Percentiles rank a stretch among this genome's conserved stretches.
Conservation (phyloP, 2,329 filamentous ascomycete genomes). For the Neofusicoccum kwambonambiense region DNA sequence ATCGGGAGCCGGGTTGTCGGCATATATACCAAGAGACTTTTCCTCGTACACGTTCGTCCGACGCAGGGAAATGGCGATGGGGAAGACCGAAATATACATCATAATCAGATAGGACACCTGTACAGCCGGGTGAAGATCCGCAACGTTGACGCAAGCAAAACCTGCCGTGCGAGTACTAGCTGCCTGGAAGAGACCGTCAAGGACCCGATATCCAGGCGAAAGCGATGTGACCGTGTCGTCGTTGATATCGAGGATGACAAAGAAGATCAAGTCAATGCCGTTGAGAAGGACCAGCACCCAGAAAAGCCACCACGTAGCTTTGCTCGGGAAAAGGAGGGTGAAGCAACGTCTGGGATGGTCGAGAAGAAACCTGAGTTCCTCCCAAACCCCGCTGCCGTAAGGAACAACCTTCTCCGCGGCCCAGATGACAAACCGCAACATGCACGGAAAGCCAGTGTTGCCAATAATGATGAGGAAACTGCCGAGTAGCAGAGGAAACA, state of each 20-base stretch:
- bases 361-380: conserved; percentile 85
- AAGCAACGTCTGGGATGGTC: conserved; percentile 97
- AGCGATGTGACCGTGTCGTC: conserved; percentile 66
- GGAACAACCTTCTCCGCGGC: conserved; percentile 66
- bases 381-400: conserved; percentile 70
- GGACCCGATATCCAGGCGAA: conserved; percentile 70
- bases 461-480: conserved; percentile 89
- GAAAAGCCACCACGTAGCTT: conserved; percentile 95
- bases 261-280: conserved; percentile 81
- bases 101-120: conserved; percentile 95
- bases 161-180: conserved; percentile 87
- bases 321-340: conserved; percentile 85
- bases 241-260: conserved; percentile 86
- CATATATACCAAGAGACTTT: conserved; percentile 74
- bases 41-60: conserved; percentile 97
- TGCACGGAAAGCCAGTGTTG: conserved; percentile 92
- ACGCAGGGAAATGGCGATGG: conserved; percentile 92
- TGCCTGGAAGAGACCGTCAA: conserved; percentile 89
- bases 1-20: conserved; percentile 40
- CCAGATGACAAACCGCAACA: conserved; percentile 95
- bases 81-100: conserved; percentile 99
- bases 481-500: conserved; percentile 73
- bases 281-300: conserved; percentile 81
- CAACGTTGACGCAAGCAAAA: conserved; percentile 77
- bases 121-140: conserved; percentile 80